Percentiles rank a stretch among this genome's conserved stretches.
Evolutionary conservation across 345 rosid genomes (phyloP).

Genomic region (Theobroma cacao): DNA sequence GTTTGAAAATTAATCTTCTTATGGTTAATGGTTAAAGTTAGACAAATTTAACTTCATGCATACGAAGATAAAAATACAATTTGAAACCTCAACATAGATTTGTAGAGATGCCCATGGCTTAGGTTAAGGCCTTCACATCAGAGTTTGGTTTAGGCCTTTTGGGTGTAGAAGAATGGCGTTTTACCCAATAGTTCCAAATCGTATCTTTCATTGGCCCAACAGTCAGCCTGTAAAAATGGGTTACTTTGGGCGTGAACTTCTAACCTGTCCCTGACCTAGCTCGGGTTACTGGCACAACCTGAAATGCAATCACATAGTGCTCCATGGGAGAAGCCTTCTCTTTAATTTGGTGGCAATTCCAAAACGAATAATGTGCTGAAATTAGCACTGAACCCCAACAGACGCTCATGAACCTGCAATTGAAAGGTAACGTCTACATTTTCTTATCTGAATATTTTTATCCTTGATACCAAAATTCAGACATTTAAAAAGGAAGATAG

Average conservation of each 20-base stretch:
- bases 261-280: too few relatives aligned
- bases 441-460: neutral
- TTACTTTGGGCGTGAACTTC: too few relatives aligned
- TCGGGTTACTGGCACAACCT: neutral
- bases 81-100: too few relatives aligned
- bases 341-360: neutral
- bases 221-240: neutral
- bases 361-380: neutral
- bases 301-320: neutral
- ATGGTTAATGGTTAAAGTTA: too few relatives aligned
- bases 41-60: too few relatives aligned
- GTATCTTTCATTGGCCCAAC: neutral
- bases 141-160: too few relatives aligned
- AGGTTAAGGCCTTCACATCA: neutral
- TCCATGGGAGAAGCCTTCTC: neutral
- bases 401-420: neutral
- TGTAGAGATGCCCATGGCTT: too few relatives aligned
- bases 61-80: too few relatives aligned
- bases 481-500: neutral
- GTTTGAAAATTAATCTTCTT: too few relatives aligned
- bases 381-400: neutral
- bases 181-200: neutral
- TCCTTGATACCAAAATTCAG: conserved; percentile 13
- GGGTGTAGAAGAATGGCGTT: neutral
- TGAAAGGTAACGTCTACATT: neutral